phyloP scores from a whole-genome alignment of 768 basidiomycete genomes.

The Pleurotus platypus region DNA sequence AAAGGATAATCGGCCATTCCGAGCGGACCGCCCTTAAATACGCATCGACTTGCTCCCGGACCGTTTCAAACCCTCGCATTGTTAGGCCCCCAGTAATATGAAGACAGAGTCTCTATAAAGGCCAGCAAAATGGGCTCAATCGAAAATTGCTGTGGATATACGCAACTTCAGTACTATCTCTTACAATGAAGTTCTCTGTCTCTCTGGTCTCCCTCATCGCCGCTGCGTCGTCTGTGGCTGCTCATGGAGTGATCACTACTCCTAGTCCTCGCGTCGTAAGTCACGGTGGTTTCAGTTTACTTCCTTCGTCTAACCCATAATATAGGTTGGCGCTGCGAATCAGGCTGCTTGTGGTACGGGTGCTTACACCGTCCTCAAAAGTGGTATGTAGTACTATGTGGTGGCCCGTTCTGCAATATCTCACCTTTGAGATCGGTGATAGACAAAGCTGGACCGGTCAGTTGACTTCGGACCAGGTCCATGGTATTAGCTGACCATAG shows the following conservation, averaged over 20 bases:
- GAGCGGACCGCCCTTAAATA: too few species aligned
- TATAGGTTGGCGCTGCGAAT: slow-evolving; percentile 25
- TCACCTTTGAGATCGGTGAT: too few species aligned
- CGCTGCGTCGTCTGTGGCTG: slow-evolving; percentile 12
- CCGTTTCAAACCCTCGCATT: too few species aligned
- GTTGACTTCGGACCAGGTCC: slow-evolving; percentile 7
- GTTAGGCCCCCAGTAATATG: too few species aligned
- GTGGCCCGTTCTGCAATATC: background rate
- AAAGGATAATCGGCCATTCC: too few species aligned
- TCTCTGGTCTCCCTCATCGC: slow-evolving; percentile 10
- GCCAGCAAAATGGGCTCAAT: too few species aligned
- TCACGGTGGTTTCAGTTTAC: background rate
- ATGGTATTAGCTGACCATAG: background rate
- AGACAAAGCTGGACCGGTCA: slow-evolving; percentile 28
- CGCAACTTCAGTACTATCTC: too few species aligned
- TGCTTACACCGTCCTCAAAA: slow-evolving; percentile 22
- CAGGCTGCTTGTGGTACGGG: slow-evolving; percentile 27
- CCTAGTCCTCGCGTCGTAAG: slow-evolving; percentile 25
- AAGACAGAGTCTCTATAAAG: too few species aligned
- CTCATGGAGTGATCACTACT: slow-evolving; percentile 25
- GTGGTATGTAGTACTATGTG: slow-evolving; percentile 15
- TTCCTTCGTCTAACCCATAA: background rate
- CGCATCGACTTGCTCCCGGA: too few species aligned
- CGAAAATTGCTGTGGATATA: too few species aligned
- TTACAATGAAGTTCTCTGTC: background rate